Base-by-base conservation (phyloP, 257 asterid genomes). In the Salvia hispanica region DNA sequence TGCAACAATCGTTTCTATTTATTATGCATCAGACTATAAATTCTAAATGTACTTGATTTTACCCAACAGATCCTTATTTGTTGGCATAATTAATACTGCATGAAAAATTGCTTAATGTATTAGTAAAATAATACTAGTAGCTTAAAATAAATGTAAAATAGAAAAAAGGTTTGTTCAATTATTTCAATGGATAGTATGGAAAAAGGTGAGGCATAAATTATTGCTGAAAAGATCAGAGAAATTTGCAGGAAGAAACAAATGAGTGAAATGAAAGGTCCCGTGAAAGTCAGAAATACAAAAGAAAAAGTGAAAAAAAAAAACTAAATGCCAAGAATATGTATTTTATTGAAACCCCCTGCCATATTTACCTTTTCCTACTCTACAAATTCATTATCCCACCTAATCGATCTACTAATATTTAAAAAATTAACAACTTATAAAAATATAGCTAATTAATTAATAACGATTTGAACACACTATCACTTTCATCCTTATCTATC, bases 211-310 rank as follows among this genome's bases (percentile, higher is more conserved):
- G 34, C 59, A 62, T 52, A 72, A 71, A 76, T 71, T 13, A 72
- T 77, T 72, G 78, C 28, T 48, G 72, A 45, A 66, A 66, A 53
- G 34, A 33, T 45, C 37, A 34, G 72, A 65, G 63, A 52, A 72
- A 40, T 53, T 14, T 3, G 64, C 36, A 54, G 72, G 53, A 63
- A 72, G 66, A 77, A 68, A 77, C 78, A 77, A 77, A 73, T 6
- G 75, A 66, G 64, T 62, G 81, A 77, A 77, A 74, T 62, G 75
- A 77, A 72, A 72, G 76, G 78, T 72, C 78, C 65, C 74, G 64
- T 63, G 74, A 67, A 64, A 54, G 74, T 71, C 77, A 71, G 74
- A 69, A 54, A 18, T 31, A 39, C 71, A 67, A 62, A 74, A 44
- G n/a, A 53, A 66, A 37, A 67, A 62, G 61, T 64, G 74, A 54